Percentiles rank a stretch among this genome's conserved stretches.
These are phyloP conservation scores for Balamuthia mandrillaris DNA, from an alignment of 208 protist species.

Conservation along the genomic window DNA sequence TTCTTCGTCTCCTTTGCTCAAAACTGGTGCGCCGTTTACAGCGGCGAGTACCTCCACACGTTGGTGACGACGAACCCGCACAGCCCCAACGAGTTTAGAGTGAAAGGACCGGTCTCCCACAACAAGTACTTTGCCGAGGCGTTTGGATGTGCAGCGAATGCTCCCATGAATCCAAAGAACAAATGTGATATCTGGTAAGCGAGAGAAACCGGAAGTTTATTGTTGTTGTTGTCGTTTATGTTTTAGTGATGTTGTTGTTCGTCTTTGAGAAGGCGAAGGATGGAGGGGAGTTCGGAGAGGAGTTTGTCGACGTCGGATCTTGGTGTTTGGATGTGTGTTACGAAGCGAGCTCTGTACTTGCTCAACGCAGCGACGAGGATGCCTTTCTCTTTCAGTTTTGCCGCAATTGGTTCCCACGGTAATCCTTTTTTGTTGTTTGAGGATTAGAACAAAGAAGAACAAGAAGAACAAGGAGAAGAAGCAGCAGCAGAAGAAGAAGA, in stretches of 20 bases:
- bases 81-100: constrained; percentile 6
- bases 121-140: neutral
- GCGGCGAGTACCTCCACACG: neutral
- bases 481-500: neutral
- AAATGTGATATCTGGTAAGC: constrained; percentile 34
- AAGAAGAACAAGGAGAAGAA: no score
- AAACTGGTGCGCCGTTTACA: constrained; percentile 18
- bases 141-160: neutral
- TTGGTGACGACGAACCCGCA: constrained; percentile 24
- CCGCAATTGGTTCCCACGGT: no score
- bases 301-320: no score
- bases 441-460: no score
- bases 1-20: constrained; percentile 38
- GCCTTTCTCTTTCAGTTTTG: no score
- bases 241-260: no score
- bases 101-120: constrained; percentile 28
- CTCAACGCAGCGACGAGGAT: no score
- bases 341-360: no score
- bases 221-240: neutral
- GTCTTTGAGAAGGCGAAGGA: no score
- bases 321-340: no score
- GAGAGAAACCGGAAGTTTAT: neutral
- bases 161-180: constrained; percentile 15
- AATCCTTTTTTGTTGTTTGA: no score
- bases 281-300: no score